phyloP scores from a whole-genome alignment of 208 protist genomes.

The Blechomonas ayalai region DNA sequence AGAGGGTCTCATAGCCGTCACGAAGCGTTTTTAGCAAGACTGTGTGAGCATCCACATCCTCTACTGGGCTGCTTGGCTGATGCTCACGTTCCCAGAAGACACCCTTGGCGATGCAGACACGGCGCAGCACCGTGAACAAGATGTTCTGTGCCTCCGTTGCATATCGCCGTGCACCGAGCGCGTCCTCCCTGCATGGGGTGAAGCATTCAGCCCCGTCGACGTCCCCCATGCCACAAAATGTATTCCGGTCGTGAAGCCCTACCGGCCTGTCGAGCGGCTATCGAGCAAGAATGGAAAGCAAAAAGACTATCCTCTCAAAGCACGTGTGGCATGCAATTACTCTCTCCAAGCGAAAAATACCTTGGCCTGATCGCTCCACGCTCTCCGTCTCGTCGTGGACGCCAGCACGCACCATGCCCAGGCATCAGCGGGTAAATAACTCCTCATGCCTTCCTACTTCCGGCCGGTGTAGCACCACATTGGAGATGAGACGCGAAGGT shows the following conservation, averaged over 20 bases:
- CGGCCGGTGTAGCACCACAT: too few relatives aligned
- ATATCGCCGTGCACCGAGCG: conserved; percentile 16
- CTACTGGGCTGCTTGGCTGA: conserved; percentile 1
- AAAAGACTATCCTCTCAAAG: too few relatives aligned
- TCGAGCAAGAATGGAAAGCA: too few relatives aligned
- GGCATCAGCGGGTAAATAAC: too few relatives aligned
- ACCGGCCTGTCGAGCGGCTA: too few relatives aligned
- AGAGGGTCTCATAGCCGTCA: conserved; percentile 13
- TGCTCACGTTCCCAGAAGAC: conserved; percentile 1
- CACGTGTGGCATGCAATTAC: too few relatives aligned
- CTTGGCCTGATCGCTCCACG: too few relatives aligned
- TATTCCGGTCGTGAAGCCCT: conserved; percentile 11
- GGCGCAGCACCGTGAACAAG: conserved; percentile 17
- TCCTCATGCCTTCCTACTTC: too few relatives aligned
- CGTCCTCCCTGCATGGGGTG: conserved; percentile 48
- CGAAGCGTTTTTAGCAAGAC: conserved; percentile 1
- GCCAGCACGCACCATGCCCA: too few relatives aligned
- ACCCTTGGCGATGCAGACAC: conserved; percentile 6
- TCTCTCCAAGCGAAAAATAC: too few relatives aligned
- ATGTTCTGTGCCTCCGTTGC: conserved; percentile 19
- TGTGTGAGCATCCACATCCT: background rate
- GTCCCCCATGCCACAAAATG: conserved; percentile 8
- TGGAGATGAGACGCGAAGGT: too few relatives aligned
- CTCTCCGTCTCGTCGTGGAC: too few relatives aligned
- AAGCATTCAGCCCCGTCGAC: conserved; percentile 21